phyloP scores from a whole-genome alignment of 1,284 basidiomycete species.

The Pulveroboletus sp. region DNA sequence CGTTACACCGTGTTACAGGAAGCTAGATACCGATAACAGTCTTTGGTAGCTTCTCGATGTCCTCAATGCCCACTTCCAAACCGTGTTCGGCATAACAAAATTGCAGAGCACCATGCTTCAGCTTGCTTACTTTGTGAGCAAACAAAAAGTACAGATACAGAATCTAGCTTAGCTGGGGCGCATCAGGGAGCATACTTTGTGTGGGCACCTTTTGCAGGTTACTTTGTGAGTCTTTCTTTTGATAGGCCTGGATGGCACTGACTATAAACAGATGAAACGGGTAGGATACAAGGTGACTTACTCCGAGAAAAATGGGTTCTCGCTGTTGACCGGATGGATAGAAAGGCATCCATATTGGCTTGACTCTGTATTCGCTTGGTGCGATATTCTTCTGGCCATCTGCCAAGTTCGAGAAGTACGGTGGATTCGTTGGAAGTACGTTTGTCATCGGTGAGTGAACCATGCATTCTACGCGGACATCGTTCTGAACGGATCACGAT shows the following conservation, averaged over 20 bases:
- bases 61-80: constrained; percentile 80
- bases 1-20: neutral
- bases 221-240: constrained; percentile 44
- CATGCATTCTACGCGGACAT: neutral
- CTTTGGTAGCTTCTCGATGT: constrained; percentile 73
- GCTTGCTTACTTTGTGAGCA: constrained; percentile 74
- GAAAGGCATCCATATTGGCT: constrained; percentile 70
- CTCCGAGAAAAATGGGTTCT: neutral
- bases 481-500: neutral
- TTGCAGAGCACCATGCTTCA: constrained; percentile 84
- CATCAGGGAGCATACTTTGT: constrained; percentile 66
- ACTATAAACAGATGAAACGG: constrained; percentile 49
- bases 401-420: constrained; percentile 65
- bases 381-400: constrained; percentile 84
- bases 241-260: constrained; percentile 6
- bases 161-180: neutral
- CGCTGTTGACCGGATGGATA: constrained; percentile 23
- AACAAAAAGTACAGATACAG: neutral
- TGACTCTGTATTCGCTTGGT: constrained; percentile 69
- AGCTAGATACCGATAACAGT: neutral
- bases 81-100: constrained; percentile 69
- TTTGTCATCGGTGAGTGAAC: constrained; percentile 56
- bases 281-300: constrained; percentile 57
- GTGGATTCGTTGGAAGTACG: constrained; percentile 75
- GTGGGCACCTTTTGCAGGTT: constrained; percentile 59